Base-by-base conservation (phyloP, 2,329 filamentous ascomycete species). In the Penicillium thymicola region DNA sequence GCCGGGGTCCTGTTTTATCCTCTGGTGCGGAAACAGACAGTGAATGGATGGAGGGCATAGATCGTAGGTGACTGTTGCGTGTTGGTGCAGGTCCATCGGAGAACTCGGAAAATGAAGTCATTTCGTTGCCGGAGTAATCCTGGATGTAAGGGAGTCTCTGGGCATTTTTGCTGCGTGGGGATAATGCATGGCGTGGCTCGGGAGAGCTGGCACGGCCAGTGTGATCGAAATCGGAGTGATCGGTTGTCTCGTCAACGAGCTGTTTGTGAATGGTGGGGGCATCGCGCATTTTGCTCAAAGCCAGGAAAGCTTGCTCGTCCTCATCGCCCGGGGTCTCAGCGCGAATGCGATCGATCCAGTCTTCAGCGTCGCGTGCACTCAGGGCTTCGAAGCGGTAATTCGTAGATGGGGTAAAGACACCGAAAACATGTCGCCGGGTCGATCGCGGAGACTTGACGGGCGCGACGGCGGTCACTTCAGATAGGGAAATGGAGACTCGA, bases 371-470 rank as follows among this genome's bases (percentile, higher is more conserved):
- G 57, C 85, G 79, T 49, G 86, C 83, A 4, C 83, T 88, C 32
- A 80, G 72, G 0, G 90, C 92, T 73, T 96, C 89, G 58, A 99
- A 86, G 68, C 97, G 92, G 75, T 89, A 96, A 76, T 97, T 97
- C 63, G 89, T 88, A 16, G 92, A 89, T 0, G 92, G 89, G 0
- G 92, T 93, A 75, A 96, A 99, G 44, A 97, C 82, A 21, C 90
- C 94, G 71, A 99, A 97, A 59, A 97, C 85, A 71, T 96, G 86
- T 51, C 90, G 84, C 57, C 89, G 88, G 71, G 89, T 92, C 59
- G 92, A 87, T 74, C 96, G 96, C 9, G 90, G 89, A 66, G 96
- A 92, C 68, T 90, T 92, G 61, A 97, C 86, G 57, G 90, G 85
- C 2, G 92, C 90, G 43, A 96, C 90, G 8, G 94, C 92, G 3